Evolutionary conservation across 176 grass and related monocot species (phyloP), one percentile per base, ranked within the genome.

Genomic region (Zizania latifolia): DNA sequence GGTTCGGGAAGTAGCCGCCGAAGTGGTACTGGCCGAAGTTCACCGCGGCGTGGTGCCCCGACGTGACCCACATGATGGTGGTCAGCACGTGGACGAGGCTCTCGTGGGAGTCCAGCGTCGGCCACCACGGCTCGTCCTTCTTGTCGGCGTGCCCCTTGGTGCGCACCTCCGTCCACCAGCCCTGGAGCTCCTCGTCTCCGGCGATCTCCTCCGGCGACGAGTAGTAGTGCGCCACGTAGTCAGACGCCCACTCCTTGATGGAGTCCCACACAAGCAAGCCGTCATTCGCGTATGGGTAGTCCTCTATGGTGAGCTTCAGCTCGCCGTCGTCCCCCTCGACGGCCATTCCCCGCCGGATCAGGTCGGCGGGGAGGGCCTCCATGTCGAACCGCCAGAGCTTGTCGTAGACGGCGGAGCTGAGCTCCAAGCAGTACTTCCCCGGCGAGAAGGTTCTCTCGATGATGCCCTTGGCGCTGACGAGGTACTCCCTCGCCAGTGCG

Each of bases 11-110:
- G 70, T 92, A 96, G 0, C 92, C 92, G 14, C 58, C 84, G 36
- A 40, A 92, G 0, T 75, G 89, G 8, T 96, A 96, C 41, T 92
- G 89, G 11, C 89, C 86, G n/a, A 96, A 92, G 51, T 92, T 96
- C 26, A 96, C 81, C 0, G 92, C 86, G 0, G 89, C 92, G 13
- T 96, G 92, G 48, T 96, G 89, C 0, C 70, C 86, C 10, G 92
- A 92, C 1, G 77, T 39, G 51, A 88, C 66, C 92, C 92, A 96
- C 3, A 96, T 87, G 40, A 96, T 92, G 34, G 40, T 85, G 10
- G 65, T 71, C 27, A 92, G 81, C 29, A 87, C 71, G 33, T 65
- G 23, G 46, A 83, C 26, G 31, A 92, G 58, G 65, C 70, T 76
- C 9, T 80, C 68, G 41, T 77, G 80, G 19, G 54, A 70, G 48